Conservation (phyloP, 139 green algal genomes). For the Penium margaritaceum region DNA sequence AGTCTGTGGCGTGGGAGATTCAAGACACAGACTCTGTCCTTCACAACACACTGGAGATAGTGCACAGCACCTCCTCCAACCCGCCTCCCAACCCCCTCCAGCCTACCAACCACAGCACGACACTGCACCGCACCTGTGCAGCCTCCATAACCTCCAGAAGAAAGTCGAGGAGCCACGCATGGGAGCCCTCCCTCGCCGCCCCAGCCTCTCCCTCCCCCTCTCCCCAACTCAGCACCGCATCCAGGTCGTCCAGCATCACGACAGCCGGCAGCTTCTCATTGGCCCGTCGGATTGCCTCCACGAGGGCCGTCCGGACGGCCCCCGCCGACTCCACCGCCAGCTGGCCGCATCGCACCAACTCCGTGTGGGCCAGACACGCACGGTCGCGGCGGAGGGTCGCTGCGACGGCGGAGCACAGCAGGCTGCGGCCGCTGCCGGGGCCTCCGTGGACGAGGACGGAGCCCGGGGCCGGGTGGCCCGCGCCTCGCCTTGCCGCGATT, state of each 20-base stretch:
- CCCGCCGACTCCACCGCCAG: constrained; percentile 43
- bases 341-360: constrained; percentile 53
- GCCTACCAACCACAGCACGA: too few relatives aligned
- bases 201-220: constrained; percentile 12
- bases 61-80: too few relatives aligned
- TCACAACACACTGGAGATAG: too few relatives aligned
- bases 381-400: constrained; percentile 20
- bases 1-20: too few relatives aligned
- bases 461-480: neutral
- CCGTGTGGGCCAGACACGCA: constrained; percentile 39
- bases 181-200: too few relatives aligned
- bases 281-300: constrained; percentile 47
- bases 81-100: too few relatives aligned
- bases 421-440: constrained; percentile 26
- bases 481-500: neutral
- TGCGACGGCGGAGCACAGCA: constrained; percentile 45
- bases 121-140: too few relatives aligned
- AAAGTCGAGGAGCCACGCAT: too few relatives aligned
- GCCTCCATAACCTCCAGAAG: too few relatives aligned
- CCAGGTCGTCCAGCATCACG: constrained; percentile 75
- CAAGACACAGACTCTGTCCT: too few relatives aligned
- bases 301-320: constrained; percentile 39
- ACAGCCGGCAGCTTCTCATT: constrained; percentile 58
- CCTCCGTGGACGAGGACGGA: constrained; percentile 24
- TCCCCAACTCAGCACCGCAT: constrained; percentile 52